Evolutionary conservation across 2,329 filamentous ascomycete species (phyloP).

Genomic region (Arthrocladium fulminans): DNA sequence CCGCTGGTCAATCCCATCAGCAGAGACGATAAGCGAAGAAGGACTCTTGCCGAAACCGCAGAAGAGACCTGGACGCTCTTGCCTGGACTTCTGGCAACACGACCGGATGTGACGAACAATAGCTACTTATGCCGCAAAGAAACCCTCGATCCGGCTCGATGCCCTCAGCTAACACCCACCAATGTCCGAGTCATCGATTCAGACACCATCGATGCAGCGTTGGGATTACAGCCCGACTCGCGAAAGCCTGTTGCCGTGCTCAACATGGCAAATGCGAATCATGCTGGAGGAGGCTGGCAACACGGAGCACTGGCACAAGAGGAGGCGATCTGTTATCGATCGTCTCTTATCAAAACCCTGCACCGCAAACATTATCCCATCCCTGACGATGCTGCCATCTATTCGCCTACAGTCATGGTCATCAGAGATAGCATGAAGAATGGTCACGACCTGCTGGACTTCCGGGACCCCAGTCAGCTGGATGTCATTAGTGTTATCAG

Average conservation of each 20-base stretch:
- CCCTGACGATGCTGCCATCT: conserved; percentile 43
- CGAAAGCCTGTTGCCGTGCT: conserved; percentile 47
- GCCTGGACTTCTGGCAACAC: conserved; percentile 38
- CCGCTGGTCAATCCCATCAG: conserved; percentile 10
- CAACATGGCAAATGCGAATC: conserved; percentile 54
- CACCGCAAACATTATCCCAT: conserved; percentile 46
- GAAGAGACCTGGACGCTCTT: conserved; percentile 42
- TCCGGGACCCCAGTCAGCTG: conserved; percentile 28
- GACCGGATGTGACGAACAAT: conserved; percentile 34
- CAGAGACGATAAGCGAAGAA: conserved; percentile 13
- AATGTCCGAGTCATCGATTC: conserved; percentile 45
- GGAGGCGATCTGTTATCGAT: conserved; percentile 59
- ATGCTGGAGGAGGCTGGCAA: conserved; percentile 56
- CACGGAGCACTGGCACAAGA: conserved; percentile 58
- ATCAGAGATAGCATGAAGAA: conserved; percentile 44
- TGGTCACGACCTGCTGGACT: conserved; percentile 41
- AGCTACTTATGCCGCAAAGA: conserved; percentile 33
- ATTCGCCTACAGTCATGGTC: conserved; percentile 52
- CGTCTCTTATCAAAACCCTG: conserved; percentile 35
- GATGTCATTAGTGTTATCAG: conserved; percentile 53
- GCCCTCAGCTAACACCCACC: conserved; percentile 32
- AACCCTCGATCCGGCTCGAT: conserved; percentile 33
- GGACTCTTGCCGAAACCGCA: conserved; percentile 35
- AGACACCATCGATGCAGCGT: conserved; percentile 51
- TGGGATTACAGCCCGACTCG: conserved; percentile 29